Evolutionary conservation across 106 monocot species (phyloP), one percentile per base, ranked within the genome.

Genomic region (Dendrobium huoshanense): DNA sequence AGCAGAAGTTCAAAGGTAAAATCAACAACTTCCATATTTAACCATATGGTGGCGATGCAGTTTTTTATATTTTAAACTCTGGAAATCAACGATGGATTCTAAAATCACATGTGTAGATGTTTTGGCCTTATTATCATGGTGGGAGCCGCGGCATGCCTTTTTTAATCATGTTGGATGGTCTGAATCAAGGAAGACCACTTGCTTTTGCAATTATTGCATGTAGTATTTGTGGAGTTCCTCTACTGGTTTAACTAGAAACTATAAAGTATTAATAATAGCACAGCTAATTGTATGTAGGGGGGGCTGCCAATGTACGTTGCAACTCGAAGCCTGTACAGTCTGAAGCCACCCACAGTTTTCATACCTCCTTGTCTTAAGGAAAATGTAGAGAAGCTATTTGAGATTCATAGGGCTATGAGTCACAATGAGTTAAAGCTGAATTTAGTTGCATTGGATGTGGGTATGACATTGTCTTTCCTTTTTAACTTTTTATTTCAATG

Each of bases 241-340:
- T 41, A 37, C 40, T 40, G 40, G 13, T 40, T 3, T 72, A 72
- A 72, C 40, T 33, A 13, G 11, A 72, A 72, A 40, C 20, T 29
- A 72, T 4, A n/a, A 40, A 40, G 27, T 40, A 33, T 72, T 33
- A 33, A 72, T 27, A 72, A 78, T 11, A 8, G 27, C n/a, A 49
- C 41, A 7, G 40, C 7, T 61, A 58, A 73, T 24, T 73, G 22
- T 17, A 82, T 86, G 70, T 84, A 99, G 98, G 98, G 98, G 41
- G 92, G 95, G 4, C 92, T 99, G 84, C 98, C 98, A 61, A 93
- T 95, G 91, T 99, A 99, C 82, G 84, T 99, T 55, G 98, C 93
- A 80, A 99, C 98, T 61, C 87, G 98, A 27, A 88, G 87, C 16
- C 82, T 99, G 40, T 99, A 95, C 75, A 99, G 76, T 77, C 78